Evolutionary conservation across 129 eudicot genomes (phyloP).

Genomic region (Solidago caesia): DNA sequence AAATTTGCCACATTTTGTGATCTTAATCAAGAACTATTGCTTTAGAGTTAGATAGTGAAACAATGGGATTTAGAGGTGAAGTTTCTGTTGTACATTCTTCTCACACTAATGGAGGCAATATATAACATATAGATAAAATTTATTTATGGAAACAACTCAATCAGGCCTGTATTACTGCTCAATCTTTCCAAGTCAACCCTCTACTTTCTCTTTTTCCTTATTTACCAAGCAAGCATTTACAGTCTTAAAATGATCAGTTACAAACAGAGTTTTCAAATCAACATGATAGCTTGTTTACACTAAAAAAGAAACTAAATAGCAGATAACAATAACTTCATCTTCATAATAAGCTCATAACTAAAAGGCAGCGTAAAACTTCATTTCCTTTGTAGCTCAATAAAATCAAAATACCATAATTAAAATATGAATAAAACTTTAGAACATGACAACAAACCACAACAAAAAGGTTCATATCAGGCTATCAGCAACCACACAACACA

Average conservation of each 20-base stretch:
- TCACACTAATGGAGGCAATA: background rate
- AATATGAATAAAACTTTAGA: background rate
- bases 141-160: background rate
- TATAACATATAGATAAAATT: background rate
- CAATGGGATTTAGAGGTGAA: background rate
- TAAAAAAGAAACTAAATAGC: background rate
- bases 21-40: constrained; percentile 20
- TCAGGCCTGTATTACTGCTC: background rate
- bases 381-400: background rate
- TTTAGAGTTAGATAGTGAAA: constrained; percentile 12
- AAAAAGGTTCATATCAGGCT: too few relatives aligned
- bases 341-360: background rate
- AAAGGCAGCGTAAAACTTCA: background rate
- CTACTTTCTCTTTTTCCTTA: background rate
- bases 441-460: too few relatives aligned
- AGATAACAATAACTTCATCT: background rate
- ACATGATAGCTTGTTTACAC: background rate
- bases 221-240: background rate
- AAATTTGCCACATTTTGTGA: constrained; percentile 75
- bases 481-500: too few relatives aligned
- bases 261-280: background rate
- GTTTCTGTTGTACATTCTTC: background rate
- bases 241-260: background rate
- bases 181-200: background rate
- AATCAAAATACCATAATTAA: background rate